These are phyloP conservation scores for Aleurites moluccanus DNA, from an alignment of 441 rosid species.

Conservation along the genomic window DNA sequence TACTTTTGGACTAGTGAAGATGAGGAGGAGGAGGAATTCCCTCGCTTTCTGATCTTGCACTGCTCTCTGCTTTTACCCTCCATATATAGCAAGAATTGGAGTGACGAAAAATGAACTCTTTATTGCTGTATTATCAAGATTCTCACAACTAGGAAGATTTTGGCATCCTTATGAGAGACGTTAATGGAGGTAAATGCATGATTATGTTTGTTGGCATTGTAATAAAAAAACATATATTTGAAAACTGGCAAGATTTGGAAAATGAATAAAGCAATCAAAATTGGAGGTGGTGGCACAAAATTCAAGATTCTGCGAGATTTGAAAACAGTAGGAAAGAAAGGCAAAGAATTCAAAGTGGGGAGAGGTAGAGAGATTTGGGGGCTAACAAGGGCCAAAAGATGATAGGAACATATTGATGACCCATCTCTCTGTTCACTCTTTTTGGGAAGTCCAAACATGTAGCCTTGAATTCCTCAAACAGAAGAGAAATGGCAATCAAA, in stretches of 20 bases:
- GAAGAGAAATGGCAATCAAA: conserved; percentile 27
- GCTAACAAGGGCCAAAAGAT: background rate
- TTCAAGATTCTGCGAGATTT: conserved; percentile 9
- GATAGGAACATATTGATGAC: background rate
- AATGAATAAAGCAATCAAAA: background rate
- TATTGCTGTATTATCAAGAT: conserved; percentile 18
- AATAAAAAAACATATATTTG: conserved; percentile 7
- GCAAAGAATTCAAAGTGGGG: background rate
- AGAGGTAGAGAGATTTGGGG: background rate
- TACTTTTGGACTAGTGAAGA: conserved; percentile 65
- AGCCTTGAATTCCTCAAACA: conserved; percentile 45
- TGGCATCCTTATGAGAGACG: conserved; percentile 2
- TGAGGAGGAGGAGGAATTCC: conserved; percentile 80
- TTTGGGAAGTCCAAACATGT: conserved; percentile 30
- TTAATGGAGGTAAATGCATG: background rate
- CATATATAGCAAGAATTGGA: conserved; percentile 9
- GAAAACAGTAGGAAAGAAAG: background rate
- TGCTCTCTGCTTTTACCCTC: conserved; percentile 42
- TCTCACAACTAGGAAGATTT: background rate
- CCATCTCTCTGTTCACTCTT: conserved; percentile 18
- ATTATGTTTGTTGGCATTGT: conserved; percentile 21
- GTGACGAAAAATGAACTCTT: background rate
- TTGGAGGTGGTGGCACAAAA: conserved; percentile 18
- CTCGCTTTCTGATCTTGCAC: conserved; percentile 84
- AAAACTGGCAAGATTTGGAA: background rate